Evolutionary conservation across 208 protist species (phyloP).

Genomic region (Leishmania lainsoni): DNA sequence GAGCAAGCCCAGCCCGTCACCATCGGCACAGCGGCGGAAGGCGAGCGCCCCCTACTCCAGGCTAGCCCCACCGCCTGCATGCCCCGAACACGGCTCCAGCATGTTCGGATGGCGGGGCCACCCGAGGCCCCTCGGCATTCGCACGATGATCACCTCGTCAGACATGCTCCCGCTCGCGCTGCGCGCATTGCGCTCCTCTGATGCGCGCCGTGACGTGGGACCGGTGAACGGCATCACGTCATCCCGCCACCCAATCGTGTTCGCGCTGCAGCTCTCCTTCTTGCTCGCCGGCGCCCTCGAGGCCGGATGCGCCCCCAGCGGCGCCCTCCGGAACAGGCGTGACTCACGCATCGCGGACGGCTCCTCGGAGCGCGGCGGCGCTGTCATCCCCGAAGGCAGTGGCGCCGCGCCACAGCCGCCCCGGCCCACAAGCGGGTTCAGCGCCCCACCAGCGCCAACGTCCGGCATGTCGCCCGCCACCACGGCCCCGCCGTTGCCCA

Average conservation of each 20-base stretch:
- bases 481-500: conserved; percentile 21
- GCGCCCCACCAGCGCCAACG: background rate
- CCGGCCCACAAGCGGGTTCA: background rate
- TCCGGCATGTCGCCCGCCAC: conserved; percentile 6
- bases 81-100: background rate
- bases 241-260: background rate
- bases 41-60: background rate
- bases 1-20: background rate
- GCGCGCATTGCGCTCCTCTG: background rate
- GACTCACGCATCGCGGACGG: background rate
- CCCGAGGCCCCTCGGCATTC: background rate
- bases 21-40: background rate
- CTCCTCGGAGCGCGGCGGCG: background rate
- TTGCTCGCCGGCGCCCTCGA: too few species aligned
- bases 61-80: background rate
- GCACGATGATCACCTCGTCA: background rate
- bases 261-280: background rate
- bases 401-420: background rate
- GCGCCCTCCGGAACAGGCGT: background rate
- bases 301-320: too few species aligned
- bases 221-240: background rate
- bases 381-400: background rate
- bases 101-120: background rate
- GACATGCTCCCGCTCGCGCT: background rate
- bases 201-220: background rate